Conservation (phyloP, 305 asterid genomes). For the Fraxinus paxiana region DNA sequence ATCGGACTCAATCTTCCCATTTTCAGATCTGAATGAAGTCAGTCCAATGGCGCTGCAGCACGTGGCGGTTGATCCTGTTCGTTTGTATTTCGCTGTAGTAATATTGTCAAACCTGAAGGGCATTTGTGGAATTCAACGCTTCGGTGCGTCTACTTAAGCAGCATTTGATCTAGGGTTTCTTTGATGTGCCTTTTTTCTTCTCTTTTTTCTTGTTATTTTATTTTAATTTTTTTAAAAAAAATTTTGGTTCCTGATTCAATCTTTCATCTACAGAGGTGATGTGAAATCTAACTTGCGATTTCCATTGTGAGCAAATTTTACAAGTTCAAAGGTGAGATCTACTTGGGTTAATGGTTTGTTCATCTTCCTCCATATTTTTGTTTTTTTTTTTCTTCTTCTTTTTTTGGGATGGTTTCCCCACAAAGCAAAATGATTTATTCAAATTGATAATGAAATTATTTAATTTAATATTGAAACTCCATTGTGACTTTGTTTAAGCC, state of each 20-base stretch:
- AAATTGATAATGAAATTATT: neutral
- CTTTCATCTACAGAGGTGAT: neutral
- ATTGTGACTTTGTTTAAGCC: too few species aligned
- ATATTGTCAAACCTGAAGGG: neutral
- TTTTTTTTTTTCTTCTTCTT: too few species aligned
- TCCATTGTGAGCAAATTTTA: neutral
- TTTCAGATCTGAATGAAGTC: neutral
- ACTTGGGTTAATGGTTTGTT: neutral
- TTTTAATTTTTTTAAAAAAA: too few species aligned
- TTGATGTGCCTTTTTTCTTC: neutral
- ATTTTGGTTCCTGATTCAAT: neutral
- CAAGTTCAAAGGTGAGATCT: neutral
- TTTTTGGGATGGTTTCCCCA: neutral
- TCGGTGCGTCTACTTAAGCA: neutral
- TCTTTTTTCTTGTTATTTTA: neutral
- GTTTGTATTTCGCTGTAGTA: neutral
- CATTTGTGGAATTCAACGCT: neutral
- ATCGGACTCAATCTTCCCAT: neutral
- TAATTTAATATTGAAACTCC: too few species aligned
- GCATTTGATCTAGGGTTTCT: neutral
- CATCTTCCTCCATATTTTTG: too few species aligned
- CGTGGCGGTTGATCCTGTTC: neutral
- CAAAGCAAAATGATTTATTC: too few species aligned
- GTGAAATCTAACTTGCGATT: neutral
- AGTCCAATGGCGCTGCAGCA: neutral